Percentiles rank a stretch among this genome's conserved stretches.
phyloP scores from a whole-genome alignment of 106 monocot genomes.

The Dendrobium officinale region DNA sequence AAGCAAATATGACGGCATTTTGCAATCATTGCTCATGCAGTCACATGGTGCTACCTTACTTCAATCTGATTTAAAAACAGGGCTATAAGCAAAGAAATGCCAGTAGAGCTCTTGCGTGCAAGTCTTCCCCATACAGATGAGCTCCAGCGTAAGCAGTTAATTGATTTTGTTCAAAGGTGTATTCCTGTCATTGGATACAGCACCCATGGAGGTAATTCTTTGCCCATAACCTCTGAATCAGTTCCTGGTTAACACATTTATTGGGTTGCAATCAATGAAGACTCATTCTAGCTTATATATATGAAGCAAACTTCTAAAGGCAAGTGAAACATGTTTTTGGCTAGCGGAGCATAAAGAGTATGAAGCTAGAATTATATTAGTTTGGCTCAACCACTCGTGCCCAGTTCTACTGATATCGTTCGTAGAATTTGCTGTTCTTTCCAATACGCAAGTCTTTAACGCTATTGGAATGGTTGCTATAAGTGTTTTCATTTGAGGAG shows the following conservation, averaged over 20 bases:
- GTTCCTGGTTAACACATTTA: constrained; percentile 19
- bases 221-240: constrained; percentile 22
- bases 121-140: constrained; percentile 58
- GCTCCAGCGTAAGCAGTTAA: constrained; percentile 25
- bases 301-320: too few species aligned
- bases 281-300: background rate
- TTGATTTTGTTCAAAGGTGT: constrained; percentile 45
- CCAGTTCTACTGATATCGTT: too few species aligned
- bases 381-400: too few species aligned
- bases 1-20: constrained; percentile 81
- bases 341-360: too few species aligned
- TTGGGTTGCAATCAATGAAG: too few species aligned
- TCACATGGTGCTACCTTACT: constrained; percentile 8
- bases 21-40: constrained; percentile 53
- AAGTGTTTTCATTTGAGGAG: too few species aligned
- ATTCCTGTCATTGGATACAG: constrained; percentile 30
- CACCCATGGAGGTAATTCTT: constrained; percentile 9
- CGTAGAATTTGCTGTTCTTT: too few species aligned
- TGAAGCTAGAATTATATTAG: too few species aligned
- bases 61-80: constrained; percentile 16
- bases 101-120: constrained; percentile 38
- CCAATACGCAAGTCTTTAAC: too few species aligned
- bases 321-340: too few species aligned
- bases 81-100: constrained; percentile 51
- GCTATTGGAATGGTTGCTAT: too few species aligned